These are phyloP conservation scores for Alectoria sarmentosa DNA, from an alignment of 495 filamentous ascomycete genomes.

Conservation along the genomic window DNA sequence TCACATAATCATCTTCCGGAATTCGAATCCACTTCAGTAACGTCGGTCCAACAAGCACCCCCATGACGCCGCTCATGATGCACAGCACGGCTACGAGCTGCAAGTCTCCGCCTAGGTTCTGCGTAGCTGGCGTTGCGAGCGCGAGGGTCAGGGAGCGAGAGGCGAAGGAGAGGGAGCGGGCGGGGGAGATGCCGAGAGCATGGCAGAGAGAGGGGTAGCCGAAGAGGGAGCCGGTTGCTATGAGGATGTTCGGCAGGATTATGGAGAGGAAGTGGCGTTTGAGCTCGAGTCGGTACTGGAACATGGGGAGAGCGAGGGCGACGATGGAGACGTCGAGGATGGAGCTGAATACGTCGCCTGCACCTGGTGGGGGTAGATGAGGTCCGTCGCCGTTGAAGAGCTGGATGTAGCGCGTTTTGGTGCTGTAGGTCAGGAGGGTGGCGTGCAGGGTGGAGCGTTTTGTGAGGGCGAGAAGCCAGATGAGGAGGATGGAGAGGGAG, in stretches of 20 bases:
- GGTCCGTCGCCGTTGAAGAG: constrained; percentile 33
- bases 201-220: constrained; percentile 43
- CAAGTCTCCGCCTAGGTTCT: constrained; percentile 45
- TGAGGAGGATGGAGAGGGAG: constrained; percentile 35
- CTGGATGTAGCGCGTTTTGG: constrained; percentile 38
- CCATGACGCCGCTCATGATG: constrained; percentile 48
- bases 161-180: constrained; percentile 42
- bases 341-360: constrained; percentile 43
- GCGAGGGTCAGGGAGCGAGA: constrained; percentile 47
- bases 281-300: constrained; percentile 44
- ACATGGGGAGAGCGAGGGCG: constrained; percentile 48
- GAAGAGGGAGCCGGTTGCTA: constrained; percentile 43
- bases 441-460: constrained; percentile 28
- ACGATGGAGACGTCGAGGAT: constrained; percentile 48
- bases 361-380: constrained; percentile 34
- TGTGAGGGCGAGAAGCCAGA: constrained; percentile 42
- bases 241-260: constrained; percentile 39
- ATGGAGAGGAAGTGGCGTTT: constrained; percentile 42
- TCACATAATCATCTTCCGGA: constrained; percentile 50
- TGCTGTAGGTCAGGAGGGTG: constrained; percentile 38
- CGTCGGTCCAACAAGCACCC: constrained; percentile 40
- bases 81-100: constrained; percentile 44
- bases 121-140: constrained; percentile 41
- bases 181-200: constrained; percentile 40
- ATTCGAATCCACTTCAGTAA: constrained; percentile 40